phyloP scores from a whole-genome alignment of 495 filamentous ascomycete species.

The Talaromyces borbonicus region DNA sequence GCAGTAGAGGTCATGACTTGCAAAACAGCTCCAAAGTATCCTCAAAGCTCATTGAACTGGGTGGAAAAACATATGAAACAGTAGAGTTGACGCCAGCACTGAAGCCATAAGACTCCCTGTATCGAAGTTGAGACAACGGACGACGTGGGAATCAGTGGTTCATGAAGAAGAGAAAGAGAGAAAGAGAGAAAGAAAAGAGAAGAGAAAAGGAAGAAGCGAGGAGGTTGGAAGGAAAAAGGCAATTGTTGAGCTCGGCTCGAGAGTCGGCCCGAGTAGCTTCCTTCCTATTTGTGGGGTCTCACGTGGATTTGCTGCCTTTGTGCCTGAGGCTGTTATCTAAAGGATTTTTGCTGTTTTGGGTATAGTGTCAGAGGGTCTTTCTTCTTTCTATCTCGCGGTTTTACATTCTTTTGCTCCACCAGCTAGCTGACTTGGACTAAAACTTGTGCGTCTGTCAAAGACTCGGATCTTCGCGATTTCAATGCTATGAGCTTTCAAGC shows the following conservation, averaged over 20 bases:
- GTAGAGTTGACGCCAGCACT: conserved; percentile 10
- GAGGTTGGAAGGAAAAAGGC: conserved; percentile 13
- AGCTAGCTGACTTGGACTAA: not conserved
- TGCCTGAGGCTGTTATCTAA: not conserved
- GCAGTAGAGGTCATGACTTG: conserved; percentile 6
- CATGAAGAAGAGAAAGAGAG: conserved; percentile 3
- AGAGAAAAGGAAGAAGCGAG: conserved; percentile 15
- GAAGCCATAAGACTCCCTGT: conserved; percentile 19
- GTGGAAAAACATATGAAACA: not conserved
- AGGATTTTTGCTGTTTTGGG: not conserved
- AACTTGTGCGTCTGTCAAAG: too few relatives aligned
- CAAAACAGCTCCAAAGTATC: not conserved
- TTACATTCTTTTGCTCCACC: too few relatives aligned
- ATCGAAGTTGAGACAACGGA: conserved; percentile 8
- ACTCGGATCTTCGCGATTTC: not conserved
- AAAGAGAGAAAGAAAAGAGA: conserved; percentile 9
- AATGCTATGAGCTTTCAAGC: not conserved
- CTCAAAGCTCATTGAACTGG: not conserved
- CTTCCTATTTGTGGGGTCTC: not conserved
- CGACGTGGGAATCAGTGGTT: conserved; percentile 7
- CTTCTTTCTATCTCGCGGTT: not conserved
- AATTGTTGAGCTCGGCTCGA: conserved; percentile 9
- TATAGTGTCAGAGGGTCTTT: conserved; percentile 1
- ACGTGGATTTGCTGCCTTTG: not conserved
- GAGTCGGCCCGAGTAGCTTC: conserved; percentile 8